Conservation (phyloP, 2,329 filamentous ascomycete species). For the Penicillium sp. region DNA sequence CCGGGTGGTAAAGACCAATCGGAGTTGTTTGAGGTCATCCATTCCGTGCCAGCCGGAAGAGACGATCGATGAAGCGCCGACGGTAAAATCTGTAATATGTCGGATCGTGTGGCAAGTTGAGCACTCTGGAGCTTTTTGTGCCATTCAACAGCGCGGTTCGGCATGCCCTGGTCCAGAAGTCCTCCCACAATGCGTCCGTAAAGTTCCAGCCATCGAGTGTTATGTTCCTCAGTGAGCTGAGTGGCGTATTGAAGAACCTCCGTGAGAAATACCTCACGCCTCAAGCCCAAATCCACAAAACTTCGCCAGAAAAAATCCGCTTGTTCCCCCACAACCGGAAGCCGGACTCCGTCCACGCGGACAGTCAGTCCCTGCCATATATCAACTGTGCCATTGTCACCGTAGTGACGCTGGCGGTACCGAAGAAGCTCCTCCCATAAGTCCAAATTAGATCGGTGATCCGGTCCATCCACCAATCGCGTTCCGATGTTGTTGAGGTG, state of each 20-base stretch:
- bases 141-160: slow-evolving; percentile 36
- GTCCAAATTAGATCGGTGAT: slow-evolving; percentile 37
- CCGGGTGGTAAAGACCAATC: slow-evolving; percentile 21
- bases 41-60: slow-evolving; percentile 15
- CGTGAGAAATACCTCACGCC: slow-evolving; percentile 34
- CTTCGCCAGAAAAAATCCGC: slow-evolving; percentile 47
- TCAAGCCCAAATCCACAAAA: slow-evolving; percentile 41
- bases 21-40: slow-evolving; percentile 3
- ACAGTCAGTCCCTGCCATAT: slow-evolving; percentile 44
- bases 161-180: slow-evolving; percentile 33
- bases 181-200: slow-evolving; percentile 42
- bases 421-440: slow-evolving; percentile 50
- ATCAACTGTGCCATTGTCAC: slow-evolving; percentile 42
- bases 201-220: slow-evolving; percentile 40
- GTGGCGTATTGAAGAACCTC: slow-evolving; percentile 42
- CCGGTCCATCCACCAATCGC: slow-evolving; percentile 41
- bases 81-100: slow-evolving; percentile 33
- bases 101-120: slow-evolving; percentile 32
- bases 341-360: slow-evolving; percentile 30
- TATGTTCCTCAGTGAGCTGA: slow-evolving; percentile 42
- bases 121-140: slow-evolving; percentile 40
- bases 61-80: slow-evolving; percentile 26
- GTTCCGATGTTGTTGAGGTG: slow-evolving; percentile 36
- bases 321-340: slow-evolving; percentile 39
- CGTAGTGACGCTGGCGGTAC: slow-evolving; percentile 47